These are phyloP conservation scores for Solanum pimpinellifolium DNA, from an alignment of 257 asterid species.

Conservation along the genomic window DNA sequence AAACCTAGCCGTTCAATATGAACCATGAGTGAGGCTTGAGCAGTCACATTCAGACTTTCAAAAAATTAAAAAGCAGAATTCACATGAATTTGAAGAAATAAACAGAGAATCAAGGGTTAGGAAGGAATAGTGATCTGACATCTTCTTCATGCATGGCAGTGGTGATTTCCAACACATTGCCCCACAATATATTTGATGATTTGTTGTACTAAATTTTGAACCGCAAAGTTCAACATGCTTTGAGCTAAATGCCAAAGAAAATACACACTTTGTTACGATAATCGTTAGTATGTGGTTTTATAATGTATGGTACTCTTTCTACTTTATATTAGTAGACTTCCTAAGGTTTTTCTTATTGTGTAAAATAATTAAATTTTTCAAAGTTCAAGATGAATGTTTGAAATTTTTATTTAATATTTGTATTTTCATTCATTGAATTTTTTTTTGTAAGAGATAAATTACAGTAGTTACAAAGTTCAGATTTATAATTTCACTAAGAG, in stretches of 20 bases:
- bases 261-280: background rate
- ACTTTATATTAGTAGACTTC: no score
- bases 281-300: no score
- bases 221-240: background rate
- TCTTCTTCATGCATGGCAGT: background rate
- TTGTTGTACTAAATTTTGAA: background rate
- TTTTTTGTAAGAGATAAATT: no score
- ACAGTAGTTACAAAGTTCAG: background rate
- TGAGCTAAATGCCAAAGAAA: background rate
- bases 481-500: no score
- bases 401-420: background rate
- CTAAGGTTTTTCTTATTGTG: fast-evolving
- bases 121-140: background rate
- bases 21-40: background rate
- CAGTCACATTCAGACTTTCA: background rate
- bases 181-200: background rate
- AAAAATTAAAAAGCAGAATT: background rate
- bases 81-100: background rate
- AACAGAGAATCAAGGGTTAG: background rate
- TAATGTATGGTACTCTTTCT: no score
- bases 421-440: no score
- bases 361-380: no score
- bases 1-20: background rate
- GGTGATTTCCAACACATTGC: background rate
- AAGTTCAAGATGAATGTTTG: no score